A percentile compares a stretch with the other conserved stretches of the same genome.
Conservation (phyloP, 768 basidiomycete genomes). For the Cystofilobasidium bisporidii region DNA sequence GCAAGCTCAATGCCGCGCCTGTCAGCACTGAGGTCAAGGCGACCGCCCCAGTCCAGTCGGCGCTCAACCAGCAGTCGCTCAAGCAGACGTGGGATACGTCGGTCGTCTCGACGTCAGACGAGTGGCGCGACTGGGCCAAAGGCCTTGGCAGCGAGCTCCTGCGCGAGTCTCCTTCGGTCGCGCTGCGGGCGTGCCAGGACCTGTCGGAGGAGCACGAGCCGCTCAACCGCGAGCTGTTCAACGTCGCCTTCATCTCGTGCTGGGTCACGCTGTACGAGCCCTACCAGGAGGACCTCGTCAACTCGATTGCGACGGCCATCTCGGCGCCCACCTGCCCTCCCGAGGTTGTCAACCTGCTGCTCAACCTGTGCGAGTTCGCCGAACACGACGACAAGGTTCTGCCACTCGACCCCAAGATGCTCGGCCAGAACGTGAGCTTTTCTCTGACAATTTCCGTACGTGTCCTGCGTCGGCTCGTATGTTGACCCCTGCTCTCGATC, state of each 20-base stretch:
- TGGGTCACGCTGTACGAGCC: constrained; percentile 93
- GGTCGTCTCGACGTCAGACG: constrained; percentile 55
- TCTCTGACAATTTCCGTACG: no score
- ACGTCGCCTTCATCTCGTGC: constrained; percentile 94
- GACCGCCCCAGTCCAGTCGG: constrained; percentile 33
- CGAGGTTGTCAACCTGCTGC: constrained; percentile 78
- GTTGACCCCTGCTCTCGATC: neutral
- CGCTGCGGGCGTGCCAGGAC: constrained; percentile 90
- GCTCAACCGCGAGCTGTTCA: constrained; percentile 87
- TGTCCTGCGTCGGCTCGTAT: neutral
- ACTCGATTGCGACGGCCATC: constrained; percentile 76
- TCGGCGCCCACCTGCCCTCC: constrained; percentile 62
- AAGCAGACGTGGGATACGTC: constrained; percentile 94
- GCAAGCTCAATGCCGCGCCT: constrained; percentile 51
- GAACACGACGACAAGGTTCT: constrained; percentile 95
- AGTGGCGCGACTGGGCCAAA: constrained; percentile 95
- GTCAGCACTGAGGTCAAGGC: constrained; percentile 31
- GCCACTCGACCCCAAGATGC: constrained; percentile 82
- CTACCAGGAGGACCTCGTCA: constrained; percentile 93
- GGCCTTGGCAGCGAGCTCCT: constrained; percentile 87
- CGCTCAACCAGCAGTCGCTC: constrained; percentile 81
- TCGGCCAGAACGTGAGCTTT: constrained; percentile 63
- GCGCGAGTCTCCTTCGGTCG: constrained; percentile 96
- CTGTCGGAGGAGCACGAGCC: constrained; percentile 84
- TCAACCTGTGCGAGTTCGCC: constrained; percentile 97